Conservation (phyloP, 1,139 yeast genomes). For the Lodderomyces margitis region DNA sequence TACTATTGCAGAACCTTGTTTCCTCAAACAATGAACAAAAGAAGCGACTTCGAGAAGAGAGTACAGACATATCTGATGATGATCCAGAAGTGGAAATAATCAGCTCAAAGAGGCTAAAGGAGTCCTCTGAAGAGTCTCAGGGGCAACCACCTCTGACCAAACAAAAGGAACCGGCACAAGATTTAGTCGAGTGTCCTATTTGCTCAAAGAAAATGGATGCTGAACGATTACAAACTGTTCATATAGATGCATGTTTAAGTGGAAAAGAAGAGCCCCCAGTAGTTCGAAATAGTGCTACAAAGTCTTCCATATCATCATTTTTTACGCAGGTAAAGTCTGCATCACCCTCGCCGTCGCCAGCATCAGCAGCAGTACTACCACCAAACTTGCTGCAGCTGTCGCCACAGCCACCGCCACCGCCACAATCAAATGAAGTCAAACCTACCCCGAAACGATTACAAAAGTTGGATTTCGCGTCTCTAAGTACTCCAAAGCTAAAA, state of each 20-base stretch:
- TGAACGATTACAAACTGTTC: conserved; percentile 57
- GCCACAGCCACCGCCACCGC: conserved; percentile 24
- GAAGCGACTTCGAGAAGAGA: conserved; percentile 1
- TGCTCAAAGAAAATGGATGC: conserved; percentile 60
- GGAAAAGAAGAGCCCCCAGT: conserved; percentile 19
- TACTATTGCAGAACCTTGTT: conserved; percentile 25
- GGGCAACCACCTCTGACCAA: background rate
- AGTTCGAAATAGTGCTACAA: conserved; percentile 6
- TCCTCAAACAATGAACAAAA: background rate
- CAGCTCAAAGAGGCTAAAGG: conserved; percentile 5
- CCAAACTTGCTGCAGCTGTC: conserved; percentile 24
- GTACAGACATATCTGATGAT: background rate
- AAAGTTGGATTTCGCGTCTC: conserved; percentile 59
- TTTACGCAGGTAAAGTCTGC: conserved; percentile 21
- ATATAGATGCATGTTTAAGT: conserved; percentile 67
- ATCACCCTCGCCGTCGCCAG: conserved; percentile 7
- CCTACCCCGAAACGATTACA: conserved; percentile 37
- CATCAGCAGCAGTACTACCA: conserved; percentile 7
- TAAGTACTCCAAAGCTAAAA: conserved; percentile 61
- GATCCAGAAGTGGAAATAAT: background rate
- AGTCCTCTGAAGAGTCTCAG: background rate
- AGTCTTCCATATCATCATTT: conserved; percentile 30
- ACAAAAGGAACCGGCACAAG: conserved; percentile 2
- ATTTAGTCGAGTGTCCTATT: conserved; percentile 64
- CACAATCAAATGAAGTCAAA: conserved; percentile 27